phyloP scores from a whole-genome alignment of 1,139 yeast species.

The Eremothecium sinecaudum region DNA sequence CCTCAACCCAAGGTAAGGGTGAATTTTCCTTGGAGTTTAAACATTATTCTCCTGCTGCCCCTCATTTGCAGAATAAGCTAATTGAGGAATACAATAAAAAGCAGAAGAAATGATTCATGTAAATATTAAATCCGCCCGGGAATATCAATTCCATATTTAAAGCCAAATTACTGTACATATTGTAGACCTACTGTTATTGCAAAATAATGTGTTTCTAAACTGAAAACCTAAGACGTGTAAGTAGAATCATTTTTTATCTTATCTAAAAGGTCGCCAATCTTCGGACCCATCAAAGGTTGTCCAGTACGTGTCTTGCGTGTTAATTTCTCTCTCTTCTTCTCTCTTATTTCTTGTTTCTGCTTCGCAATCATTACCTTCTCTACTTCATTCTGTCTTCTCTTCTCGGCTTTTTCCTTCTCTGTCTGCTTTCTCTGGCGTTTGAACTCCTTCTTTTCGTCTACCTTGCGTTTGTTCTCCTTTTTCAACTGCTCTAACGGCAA shows the following conservation, averaged over 20 bases:
- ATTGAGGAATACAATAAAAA: slow-evolving; percentile 73
- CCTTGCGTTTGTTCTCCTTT: slow-evolving; percentile 18
- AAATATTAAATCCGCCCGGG: too few species aligned
- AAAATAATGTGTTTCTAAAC: neutral
- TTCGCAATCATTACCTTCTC: slow-evolving; percentile 27
- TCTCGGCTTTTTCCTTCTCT: slow-evolving; percentile 32
- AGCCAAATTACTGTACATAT: too few species aligned
- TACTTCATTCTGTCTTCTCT: slow-evolving; percentile 28
- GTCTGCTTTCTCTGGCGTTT: slow-evolving; percentile 37
- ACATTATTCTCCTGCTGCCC: slow-evolving; percentile 83
- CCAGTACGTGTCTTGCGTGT: slow-evolving; percentile 61
- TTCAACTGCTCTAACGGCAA: slow-evolving; percentile 18
- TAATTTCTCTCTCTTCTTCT: slow-evolving; percentile 41
- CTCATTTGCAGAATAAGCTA: slow-evolving; percentile 83
- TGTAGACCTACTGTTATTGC: neutral
- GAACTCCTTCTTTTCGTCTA: slow-evolving; percentile 37
- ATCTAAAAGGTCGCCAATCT: slow-evolving; percentile 68
- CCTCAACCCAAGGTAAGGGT: slow-evolving; percentile 97
- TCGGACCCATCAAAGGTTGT: slow-evolving; percentile 87
- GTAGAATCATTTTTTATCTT: slow-evolving; percentile 52
- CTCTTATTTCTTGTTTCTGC: slow-evolving; percentile 33
- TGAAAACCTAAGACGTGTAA: slow-evolving; percentile 20
- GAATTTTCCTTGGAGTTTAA: slow-evolving; percentile 93
- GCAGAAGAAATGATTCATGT: slow-evolving; percentile 24
- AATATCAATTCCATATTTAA: too few species aligned